phyloP scores from a whole-genome alignment of 768 basidiomycete species.

The Russula lepida region DNA sequence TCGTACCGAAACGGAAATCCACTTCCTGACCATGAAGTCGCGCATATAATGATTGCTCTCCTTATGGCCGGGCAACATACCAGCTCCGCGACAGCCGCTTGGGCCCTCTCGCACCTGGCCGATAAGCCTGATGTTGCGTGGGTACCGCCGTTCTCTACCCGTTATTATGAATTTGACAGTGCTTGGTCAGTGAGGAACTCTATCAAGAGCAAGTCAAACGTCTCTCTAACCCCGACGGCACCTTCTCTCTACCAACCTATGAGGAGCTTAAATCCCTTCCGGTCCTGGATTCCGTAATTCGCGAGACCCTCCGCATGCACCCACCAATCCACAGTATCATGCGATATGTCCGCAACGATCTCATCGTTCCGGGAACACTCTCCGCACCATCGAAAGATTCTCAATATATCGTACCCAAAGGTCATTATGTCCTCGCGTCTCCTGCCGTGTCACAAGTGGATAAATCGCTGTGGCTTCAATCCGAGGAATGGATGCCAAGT shows the following conservation, averaged over 20 bases:
- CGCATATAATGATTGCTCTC: constrained; percentile 97
- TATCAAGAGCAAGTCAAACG: constrained; percentile 84
- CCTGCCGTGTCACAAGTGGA: constrained; percentile 87
- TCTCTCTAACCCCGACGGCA: constrained; percentile 75
- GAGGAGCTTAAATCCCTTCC: constrained; percentile 82
- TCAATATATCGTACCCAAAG: constrained; percentile 81
- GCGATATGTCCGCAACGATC: constrained; percentile 84
- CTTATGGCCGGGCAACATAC: constrained; percentile 99
- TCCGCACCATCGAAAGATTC: constrained; percentile 66
- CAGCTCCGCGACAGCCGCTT: constrained; percentile 84
- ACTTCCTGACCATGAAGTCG: constrained; percentile 84
- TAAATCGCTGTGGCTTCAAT: constrained; percentile 69
- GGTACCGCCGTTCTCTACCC: constrained; percentile 26
- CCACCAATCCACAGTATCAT: constrained; percentile 95
- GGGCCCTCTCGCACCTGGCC: constrained; percentile 85
- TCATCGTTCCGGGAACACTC: constrained; percentile 73
- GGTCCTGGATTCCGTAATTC: constrained; percentile 79
- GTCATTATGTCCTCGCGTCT: constrained; percentile 81
- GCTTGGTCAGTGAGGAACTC: constrained; percentile 52
- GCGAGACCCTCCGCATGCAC: constrained; percentile 88
- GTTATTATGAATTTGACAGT: neutral
- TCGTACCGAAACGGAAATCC: constrained; percentile 72
- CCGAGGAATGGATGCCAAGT: constrained; percentile 63
- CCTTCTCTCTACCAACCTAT: constrained; percentile 69
- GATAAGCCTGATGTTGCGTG: constrained; percentile 65